phyloP scores from a whole-genome alignment of 495 filamentous ascomycete genomes.

The Aspergillus ellipticus region DNA sequence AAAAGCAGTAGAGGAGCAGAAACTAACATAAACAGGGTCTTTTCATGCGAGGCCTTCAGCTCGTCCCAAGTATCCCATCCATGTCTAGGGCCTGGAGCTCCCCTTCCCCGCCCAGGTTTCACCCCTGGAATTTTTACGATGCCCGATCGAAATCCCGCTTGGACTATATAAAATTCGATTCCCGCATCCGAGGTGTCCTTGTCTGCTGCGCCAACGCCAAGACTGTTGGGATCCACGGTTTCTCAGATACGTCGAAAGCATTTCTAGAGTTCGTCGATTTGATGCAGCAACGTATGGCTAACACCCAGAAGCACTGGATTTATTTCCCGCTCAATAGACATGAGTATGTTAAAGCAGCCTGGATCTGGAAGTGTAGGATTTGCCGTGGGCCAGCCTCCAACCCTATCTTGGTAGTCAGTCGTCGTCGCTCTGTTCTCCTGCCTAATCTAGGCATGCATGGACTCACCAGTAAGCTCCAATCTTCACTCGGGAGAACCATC shows the following conservation, averaged over 20 bases:
- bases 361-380: constrained; percentile 7
- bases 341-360: constrained; percentile 8
- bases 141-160: background rate
- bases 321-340: constrained; percentile 9
- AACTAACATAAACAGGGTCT: constrained; percentile 12
- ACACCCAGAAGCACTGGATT: constrained; percentile 3
- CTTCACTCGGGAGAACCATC: constrained; percentile 11
- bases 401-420: constrained; percentile 8
- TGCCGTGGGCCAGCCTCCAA: background rate
- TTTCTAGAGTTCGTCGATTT: constrained; percentile 1
- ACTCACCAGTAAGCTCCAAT: constrained; percentile 9
- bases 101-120: constrained; percentile 7
- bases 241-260: constrained; percentile 4
- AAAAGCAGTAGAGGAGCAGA: background rate
- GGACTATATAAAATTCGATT: constrained; percentile 9
- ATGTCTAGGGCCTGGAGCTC: constrained; percentile 4
- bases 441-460: too few species aligned
- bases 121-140: constrained; percentile 10
- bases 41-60: constrained; percentile 6
- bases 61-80: background rate
- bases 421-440: background rate
- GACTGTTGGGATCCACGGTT: constrained; percentile 8
- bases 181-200: constrained; percentile 8
- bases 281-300: constrained; percentile 5
- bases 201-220: constrained; percentile 7